phyloP scores from a whole-genome alignment of 2,329 filamentous ascomycete species.

The Aspergillus jensenii region DNA sequence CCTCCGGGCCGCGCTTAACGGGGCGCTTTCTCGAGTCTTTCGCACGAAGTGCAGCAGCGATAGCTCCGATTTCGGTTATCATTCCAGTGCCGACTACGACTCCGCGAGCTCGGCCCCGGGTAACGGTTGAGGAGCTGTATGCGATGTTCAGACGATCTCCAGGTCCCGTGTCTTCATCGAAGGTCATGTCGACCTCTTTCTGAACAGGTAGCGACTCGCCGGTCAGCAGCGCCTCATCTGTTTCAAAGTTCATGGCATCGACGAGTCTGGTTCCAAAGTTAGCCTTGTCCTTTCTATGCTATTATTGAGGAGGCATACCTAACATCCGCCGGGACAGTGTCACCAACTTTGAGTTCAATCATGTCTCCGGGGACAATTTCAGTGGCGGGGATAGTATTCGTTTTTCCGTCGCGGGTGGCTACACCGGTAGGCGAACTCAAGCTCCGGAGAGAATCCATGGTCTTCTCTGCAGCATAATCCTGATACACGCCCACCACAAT shows the following conservation, averaged over 20 bases:
- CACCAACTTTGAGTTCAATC: slow-evolving; percentile 56
- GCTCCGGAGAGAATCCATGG: slow-evolving; percentile 58
- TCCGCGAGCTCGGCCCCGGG: slow-evolving; percentile 59
- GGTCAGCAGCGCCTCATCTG: slow-evolving; percentile 66
- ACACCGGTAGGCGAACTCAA: slow-evolving; percentile 59
- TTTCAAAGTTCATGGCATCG: slow-evolving; percentile 70
- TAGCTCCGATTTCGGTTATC: slow-evolving; percentile 64
- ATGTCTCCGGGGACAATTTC: slow-evolving; percentile 66
- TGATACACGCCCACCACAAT: slow-evolving; percentile 61
- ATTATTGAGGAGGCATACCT: slow-evolving; percentile 41
- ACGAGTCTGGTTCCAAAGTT: slow-evolving; percentile 47
- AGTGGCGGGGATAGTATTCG: slow-evolving; percentile 53
- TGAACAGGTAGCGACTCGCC: slow-evolving; percentile 62
- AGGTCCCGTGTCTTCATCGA: slow-evolving; percentile 54
- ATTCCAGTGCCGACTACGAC: slow-evolving; percentile 63
- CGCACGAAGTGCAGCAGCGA: slow-evolving; percentile 63
- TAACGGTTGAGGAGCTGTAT: slow-evolving; percentile 63
- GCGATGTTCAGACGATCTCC: slow-evolving; percentile 63
- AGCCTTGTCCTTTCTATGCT: background rate
- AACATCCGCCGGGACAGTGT: slow-evolving; percentile 63
- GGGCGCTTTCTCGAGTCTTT: slow-evolving; percentile 53
- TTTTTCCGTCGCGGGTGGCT: slow-evolving; percentile 59
- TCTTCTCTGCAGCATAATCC: slow-evolving; percentile 62
- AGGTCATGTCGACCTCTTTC: slow-evolving; percentile 49
- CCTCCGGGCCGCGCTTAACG: slow-evolving; percentile 52